Evolutionary conservation across 1,139 yeast species (phyloP).

Genomic region (Magnusiomyces clavatus): DNA sequence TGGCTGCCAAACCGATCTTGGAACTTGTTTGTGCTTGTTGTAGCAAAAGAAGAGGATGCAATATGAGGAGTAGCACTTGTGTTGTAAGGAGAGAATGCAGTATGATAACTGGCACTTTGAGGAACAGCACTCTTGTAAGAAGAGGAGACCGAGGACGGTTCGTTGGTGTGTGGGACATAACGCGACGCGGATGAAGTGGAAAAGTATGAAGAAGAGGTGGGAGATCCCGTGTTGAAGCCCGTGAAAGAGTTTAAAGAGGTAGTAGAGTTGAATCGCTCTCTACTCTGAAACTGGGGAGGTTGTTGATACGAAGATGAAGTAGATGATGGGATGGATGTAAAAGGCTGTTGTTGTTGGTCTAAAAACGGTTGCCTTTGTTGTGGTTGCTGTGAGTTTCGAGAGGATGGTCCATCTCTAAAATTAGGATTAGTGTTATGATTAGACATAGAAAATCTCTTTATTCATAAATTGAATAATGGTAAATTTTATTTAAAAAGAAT

Average conservation of each 20-base stretch:
- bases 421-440: too few species aligned
- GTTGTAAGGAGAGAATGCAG: slow-evolving; percentile 10
- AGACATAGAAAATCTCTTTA: too few species aligned
- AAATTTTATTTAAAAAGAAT: too few species aligned
- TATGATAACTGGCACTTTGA: slow-evolving; percentile 10
- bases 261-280: not conserved
- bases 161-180: slow-evolving; percentile 26
- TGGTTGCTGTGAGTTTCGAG: too few species aligned
- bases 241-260: not conserved
- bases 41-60: slow-evolving; percentile 1
- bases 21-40: not conserved
- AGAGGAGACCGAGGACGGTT: slow-evolving; percentile 28
- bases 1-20: slow-evolving; percentile 2
- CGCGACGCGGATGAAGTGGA: slow-evolving; percentile 15
- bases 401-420: too few species aligned
- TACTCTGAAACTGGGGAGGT: not conserved
- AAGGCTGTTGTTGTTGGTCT: too few species aligned
- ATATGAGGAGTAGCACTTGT: slow-evolving; percentile 4
- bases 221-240: slow-evolving; percentile 2
- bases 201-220: slow-evolving; percentile 13
- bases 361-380: too few species aligned
- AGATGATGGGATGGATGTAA: not conserved
- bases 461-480: too few species aligned
- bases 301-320: not conserved
- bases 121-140: slow-evolving; percentile 22